These are phyloP conservation scores for Vitis hybrid DNA, from an alignment of 177 flowering plant genomes.

Conservation along the genomic window DNA sequence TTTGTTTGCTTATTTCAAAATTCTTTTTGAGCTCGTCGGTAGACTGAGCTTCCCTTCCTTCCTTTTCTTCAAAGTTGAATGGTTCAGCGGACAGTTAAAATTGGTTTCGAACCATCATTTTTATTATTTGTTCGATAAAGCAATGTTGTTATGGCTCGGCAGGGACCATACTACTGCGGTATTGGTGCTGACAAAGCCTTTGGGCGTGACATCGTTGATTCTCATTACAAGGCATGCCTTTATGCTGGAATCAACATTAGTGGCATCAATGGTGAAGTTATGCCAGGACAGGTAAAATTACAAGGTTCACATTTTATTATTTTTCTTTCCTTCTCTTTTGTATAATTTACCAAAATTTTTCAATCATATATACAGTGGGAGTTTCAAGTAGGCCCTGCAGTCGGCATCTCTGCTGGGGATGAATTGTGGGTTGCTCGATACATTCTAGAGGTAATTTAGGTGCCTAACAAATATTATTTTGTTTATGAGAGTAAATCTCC, in stretches of 20 bases:
- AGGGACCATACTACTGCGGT: constrained; percentile 88
- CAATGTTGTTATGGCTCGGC: background rate
- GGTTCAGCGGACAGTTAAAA: too few species aligned
- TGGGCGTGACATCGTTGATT: constrained; percentile 81
- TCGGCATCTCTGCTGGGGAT: constrained; percentile 85
- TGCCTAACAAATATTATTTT: too few species aligned
- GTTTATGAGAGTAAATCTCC: background rate
- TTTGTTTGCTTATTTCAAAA: background rate
- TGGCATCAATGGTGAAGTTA: constrained; percentile 88
- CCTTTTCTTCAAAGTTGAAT: too few species aligned
- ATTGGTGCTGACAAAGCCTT: constrained; percentile 79
- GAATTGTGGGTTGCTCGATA: constrained; percentile 89
- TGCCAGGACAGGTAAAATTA: constrained; percentile 78
- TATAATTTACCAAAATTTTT: background rate
- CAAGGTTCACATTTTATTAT: background rate
- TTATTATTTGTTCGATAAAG: too few species aligned
- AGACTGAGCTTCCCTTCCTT: too few species aligned
- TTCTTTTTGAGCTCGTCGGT: background rate
- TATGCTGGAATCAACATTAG: constrained; percentile 80
- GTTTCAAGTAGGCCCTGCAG: constrained; percentile 82
- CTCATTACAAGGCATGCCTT: constrained; percentile 78
- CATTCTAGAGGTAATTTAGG: constrained; percentile 69
- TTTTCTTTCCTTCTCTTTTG: background rate
- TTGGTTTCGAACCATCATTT: too few species aligned
- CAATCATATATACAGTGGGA: constrained; percentile 53